phyloP scores from a whole-genome alignment of 2,329 filamentous ascomycete species.

The Botrytis elliptica region DNA sequence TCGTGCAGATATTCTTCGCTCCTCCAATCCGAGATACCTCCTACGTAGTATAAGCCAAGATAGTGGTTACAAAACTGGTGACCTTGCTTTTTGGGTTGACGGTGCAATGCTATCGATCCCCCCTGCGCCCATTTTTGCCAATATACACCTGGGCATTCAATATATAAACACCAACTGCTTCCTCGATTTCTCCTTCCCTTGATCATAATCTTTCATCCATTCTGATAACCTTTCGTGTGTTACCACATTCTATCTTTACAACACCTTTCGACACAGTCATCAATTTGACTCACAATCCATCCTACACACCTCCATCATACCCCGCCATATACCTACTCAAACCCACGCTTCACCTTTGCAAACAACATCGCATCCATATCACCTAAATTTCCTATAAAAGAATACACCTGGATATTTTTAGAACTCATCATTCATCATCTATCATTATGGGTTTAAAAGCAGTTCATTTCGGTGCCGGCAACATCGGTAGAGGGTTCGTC shows the following conservation, averaged over 20 bases:
- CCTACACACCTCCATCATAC: not conserved
- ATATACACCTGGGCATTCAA: not conserved
- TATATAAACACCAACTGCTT: slow-evolving; percentile 3
- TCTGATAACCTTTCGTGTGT: not conserved
- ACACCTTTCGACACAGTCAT: not conserved
- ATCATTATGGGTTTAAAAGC: slow-evolving; percentile 56
- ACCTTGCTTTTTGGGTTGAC: slow-evolving; percentile 2
- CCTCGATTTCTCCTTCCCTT: not conserved
- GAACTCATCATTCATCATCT: not conserved
- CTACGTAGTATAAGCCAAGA: slow-evolving; percentile 3
- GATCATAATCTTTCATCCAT: not conserved
- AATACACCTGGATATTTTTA: no score
- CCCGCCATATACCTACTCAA: not conserved
- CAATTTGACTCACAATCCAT: not conserved
- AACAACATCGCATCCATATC: not conserved
- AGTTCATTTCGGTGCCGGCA: slow-evolving; percentile 82
- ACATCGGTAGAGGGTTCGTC: slow-evolving; percentile 61
- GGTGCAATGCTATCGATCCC: not conserved
- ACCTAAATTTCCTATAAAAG: not conserved
- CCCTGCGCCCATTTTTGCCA: slow-evolving; percentile 1
- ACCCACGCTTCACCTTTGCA: not conserved
- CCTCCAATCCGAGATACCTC: not conserved
- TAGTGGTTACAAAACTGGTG: not conserved
- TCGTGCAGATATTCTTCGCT: not conserved
- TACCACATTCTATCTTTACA: not conserved